These are phyloP conservation scores for Oxyria digyna DNA, from an alignment of 148 eudicot species.

Conservation along the genomic window DNA sequence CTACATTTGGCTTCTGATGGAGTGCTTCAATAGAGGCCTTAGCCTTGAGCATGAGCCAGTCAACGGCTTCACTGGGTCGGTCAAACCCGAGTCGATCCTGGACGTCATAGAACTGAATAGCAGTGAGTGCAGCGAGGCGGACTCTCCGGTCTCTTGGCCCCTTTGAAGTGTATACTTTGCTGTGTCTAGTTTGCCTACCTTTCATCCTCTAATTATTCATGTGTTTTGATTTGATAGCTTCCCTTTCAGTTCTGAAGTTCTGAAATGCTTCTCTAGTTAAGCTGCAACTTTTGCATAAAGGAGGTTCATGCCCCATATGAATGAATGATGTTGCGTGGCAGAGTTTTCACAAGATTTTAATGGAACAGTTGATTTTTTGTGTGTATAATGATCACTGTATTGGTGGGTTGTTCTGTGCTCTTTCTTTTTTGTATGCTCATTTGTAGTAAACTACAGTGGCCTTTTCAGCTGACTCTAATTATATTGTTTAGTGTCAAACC, in stretches of 20 bases:
- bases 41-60: conserved; percentile 56
- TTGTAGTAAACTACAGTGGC: neutral
- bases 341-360: neutral
- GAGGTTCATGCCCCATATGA: neutral
- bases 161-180: conserved; percentile 41
- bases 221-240: conserved; percentile 3
- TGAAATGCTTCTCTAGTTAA: neutral
- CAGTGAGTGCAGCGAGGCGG: conserved; percentile 39
- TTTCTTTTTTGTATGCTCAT: neutral
- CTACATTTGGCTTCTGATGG: neutral
- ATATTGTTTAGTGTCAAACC: neutral
- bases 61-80: conserved; percentile 47
- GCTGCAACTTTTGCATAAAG: neutral
- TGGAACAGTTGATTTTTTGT: conserved; percentile 4
- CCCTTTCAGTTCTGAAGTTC: neutral
- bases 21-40: conserved; percentile 28
- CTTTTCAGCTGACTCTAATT: neutral
- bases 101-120: conserved; percentile 56
- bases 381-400: neutral
- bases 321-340: conserved; percentile 2
- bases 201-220: neutral
- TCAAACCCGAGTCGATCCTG: conserved; percentile 61
- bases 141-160: conserved; percentile 47
- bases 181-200: conserved; percentile 15
- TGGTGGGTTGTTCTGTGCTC: conserved; percentile 8